phyloP scores from a whole-genome alignment of 306 rosid species.

The Lotus japonicus region DNA sequence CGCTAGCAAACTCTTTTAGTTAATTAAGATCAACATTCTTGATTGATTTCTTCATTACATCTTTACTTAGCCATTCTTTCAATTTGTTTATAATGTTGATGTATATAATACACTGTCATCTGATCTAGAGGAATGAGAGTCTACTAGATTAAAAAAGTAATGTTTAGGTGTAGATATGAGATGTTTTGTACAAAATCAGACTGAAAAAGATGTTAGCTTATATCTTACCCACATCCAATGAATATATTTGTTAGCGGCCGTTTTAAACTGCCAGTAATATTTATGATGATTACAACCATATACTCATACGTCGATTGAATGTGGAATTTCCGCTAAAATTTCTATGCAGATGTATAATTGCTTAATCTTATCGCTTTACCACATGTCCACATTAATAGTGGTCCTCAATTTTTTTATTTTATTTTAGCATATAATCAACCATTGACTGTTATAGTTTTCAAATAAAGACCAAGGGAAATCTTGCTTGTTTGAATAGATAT shows the following conservation, averaged over 20 bases:
- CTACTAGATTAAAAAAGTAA: background rate
- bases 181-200: background rate
- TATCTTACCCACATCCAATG: too few species aligned
- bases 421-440: background rate
- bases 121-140: background rate
- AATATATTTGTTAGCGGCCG: too few species aligned
- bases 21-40: background rate
- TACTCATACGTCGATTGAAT: too few species aligned
- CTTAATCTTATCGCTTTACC: too few species aligned
- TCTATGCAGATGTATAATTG: too few species aligned
- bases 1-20: conserved; percentile 40
- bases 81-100: background rate
- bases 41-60: background rate
- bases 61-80: background rate
- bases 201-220: too few species aligned
- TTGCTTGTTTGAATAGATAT: background rate
- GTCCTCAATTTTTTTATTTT: background rate
- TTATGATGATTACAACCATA: too few species aligned
- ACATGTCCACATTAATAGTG: too few species aligned
- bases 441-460: conserved; percentile 2
- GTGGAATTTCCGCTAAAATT: too few species aligned
- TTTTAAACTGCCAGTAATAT: too few species aligned
- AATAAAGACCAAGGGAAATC: background rate
- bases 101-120: background rate
- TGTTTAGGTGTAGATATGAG: background rate